Percentiles rank a stretch among this genome's conserved stretches.
Conservation (phyloP, 2,329 filamentous ascomycete genomes). For the Colletotrichum sp. region DNA sequence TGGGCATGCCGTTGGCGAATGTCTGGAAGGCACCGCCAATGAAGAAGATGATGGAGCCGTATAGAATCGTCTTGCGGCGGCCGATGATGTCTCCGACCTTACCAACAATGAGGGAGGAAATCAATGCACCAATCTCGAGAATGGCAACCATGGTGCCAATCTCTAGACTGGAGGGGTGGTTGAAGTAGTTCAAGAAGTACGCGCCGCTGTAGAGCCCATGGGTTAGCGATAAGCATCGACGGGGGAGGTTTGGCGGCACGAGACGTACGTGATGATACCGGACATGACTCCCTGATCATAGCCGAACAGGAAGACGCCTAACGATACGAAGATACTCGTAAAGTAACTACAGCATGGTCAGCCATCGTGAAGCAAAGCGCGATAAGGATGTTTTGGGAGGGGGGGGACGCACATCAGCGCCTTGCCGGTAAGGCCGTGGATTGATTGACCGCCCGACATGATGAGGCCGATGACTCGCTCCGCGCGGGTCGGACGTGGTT, state of each 20-base stretch:
- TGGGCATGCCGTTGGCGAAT: conserved; percentile 79
- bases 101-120: conserved; percentile 86
- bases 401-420: conserved; percentile 74
- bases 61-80: conserved; percentile 87
- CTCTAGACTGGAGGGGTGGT: conserved; percentile 84
- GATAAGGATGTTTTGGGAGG: not conserved
- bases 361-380: not conserved
- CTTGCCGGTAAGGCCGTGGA: conserved; percentile 94
- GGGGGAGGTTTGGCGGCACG: not conserved
- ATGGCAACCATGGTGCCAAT: conserved; percentile 98
- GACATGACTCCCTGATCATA: conserved; percentile 94
- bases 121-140: conserved; percentile 89
- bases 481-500: conserved; percentile 66
- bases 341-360: conserved; percentile 72
- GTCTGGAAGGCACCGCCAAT: conserved; percentile 85
- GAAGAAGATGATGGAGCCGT: conserved; percentile 89
- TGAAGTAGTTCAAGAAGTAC: conserved; percentile 91
- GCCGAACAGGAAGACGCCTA: conserved; percentile 87
- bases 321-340: conserved; percentile 87
- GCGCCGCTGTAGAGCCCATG: conserved; percentile 64
- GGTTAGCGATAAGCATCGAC: not conserved
- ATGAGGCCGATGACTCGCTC: conserved; percentile 78
- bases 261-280: conserved; percentile 67
- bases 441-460: conserved; percentile 84
- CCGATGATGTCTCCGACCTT: conserved; percentile 92